phyloP scores from a whole-genome alignment of 2,329 filamentous ascomycete genomes.

The Paecilomyces sp. region DNA sequence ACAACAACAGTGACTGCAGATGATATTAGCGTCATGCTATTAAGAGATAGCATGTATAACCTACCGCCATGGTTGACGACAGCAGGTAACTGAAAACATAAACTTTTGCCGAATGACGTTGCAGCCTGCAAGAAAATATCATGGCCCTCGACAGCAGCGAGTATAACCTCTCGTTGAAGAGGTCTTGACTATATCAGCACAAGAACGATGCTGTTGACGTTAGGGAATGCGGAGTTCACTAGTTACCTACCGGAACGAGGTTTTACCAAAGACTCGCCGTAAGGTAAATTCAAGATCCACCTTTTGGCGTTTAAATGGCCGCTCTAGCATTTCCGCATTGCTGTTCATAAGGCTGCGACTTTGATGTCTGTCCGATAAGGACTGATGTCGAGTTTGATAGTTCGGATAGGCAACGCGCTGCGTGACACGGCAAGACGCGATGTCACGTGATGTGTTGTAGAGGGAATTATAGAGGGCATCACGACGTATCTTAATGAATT shows the following conservation, averaged over 20 bases:
- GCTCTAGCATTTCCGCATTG: conserved; percentile 23
- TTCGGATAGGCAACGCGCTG: neutral
- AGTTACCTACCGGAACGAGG: conserved; percentile 56
- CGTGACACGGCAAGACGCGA: conserved; percentile 7
- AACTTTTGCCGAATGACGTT: conserved; percentile 73
- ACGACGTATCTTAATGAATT: conserved; percentile 2
- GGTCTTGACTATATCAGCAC: conserved; percentile 48
- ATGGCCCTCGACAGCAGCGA: conserved; percentile 68
- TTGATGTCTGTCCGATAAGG: neutral
- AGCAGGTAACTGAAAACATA: conserved; percentile 88
- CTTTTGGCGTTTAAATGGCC: conserved; percentile 18
- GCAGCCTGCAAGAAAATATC: conserved; percentile 89
- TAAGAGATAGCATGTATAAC: conserved; percentile 25
- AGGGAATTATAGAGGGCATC: neutral
- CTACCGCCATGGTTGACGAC: conserved; percentile 78
- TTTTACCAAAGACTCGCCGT: conserved; percentile 65
- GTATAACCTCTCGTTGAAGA: conserved; percentile 79
- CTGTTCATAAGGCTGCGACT: neutral
- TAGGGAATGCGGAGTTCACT: conserved; percentile 3
- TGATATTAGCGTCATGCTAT: conserved; percentile 6
- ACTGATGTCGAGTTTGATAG: neutral
- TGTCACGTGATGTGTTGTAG: conserved; percentile 16
- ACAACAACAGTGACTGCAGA: conserved; percentile 75
- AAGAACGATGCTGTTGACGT: neutral
- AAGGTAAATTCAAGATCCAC: conserved; percentile 68